These are phyloP conservation scores for Fusarium pseudonygamai DNA, from an alignment of 2,329 filamentous ascomycete genomes.

Conservation along the genomic window DNA sequence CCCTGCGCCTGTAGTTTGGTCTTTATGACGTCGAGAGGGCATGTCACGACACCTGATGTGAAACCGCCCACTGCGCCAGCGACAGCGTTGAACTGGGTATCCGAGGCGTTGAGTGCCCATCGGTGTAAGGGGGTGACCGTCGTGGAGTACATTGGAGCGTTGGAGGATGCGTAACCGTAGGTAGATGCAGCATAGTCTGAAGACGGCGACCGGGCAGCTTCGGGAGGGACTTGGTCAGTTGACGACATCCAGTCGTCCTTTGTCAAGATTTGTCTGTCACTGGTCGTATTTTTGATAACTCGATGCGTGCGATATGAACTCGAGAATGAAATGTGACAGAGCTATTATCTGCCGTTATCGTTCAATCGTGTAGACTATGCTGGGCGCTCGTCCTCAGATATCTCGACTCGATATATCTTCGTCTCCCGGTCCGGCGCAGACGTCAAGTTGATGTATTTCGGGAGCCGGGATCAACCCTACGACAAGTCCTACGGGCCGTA, in stretches of 20 bases:
- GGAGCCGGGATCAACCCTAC: not conserved
- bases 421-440: conserved; percentile 12
- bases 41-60: conserved; percentile 92
- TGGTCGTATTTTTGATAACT: conserved; percentile 13
- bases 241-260: conserved; percentile 55
- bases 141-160: conserved; percentile 47
- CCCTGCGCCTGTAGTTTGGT: conserved; percentile 97
- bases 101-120: conserved; percentile 66
- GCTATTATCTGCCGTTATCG: conserved; percentile 3
- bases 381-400: not conserved
- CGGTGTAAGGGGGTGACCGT: conserved; percentile 59
- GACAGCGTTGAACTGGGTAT: conserved; percentile 80
- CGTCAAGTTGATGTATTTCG: conserved; percentile 20
- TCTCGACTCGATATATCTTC: not conserved
- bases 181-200: conserved; percentile 51
- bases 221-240: conserved; percentile 57
- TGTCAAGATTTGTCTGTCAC: conserved; percentile 7
- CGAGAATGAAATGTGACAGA: not conserved
- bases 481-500: not conserved
- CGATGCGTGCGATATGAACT: conserved; percentile 11
- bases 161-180: conserved; percentile 48
- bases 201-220: conserved; percentile 45
- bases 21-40: conserved; percentile 98
- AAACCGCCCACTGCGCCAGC: conserved; percentile 90
- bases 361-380: not conserved